A percentile compares a stretch with the other conserved stretches of the same genome.
These are phyloP conservation scores for Echinochloa phyllopogon DNA, from an alignment of 176 grass and related monocot genomes.

Conservation along the genomic window DNA sequence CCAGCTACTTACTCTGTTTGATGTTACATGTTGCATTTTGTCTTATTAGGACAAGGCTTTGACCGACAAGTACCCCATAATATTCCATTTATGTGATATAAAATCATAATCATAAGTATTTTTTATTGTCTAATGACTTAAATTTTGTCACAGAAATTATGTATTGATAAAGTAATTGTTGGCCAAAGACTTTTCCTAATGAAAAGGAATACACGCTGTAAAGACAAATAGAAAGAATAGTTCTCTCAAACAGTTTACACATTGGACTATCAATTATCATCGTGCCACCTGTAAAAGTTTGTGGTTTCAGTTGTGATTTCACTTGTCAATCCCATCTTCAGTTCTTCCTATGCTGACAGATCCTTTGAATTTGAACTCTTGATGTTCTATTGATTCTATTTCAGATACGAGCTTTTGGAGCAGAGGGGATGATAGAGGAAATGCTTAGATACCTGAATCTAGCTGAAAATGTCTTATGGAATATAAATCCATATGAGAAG, in stretches of 20 bases:
- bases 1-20: not conserved
- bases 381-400: conserved; percentile 36
- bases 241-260: conserved; percentile 1
- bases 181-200: not conserved
- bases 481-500: conserved; percentile 56
- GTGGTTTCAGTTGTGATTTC: conserved; percentile 16
- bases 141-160: not conserved
- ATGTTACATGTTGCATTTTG: not conserved
- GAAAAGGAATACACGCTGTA: not conserved
- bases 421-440: conserved; percentile 88
- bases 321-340: conserved; percentile 18
- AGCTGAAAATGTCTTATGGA: conserved; percentile 67
- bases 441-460: conserved; percentile 86
- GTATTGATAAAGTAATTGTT: not conserved
- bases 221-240: not conserved
- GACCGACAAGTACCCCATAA: not conserved
- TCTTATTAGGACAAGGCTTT: not conserved
- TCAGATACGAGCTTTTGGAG: conserved; percentile 84
- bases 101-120: not conserved
- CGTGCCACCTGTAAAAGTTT: conserved; percentile 11
- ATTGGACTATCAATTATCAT: conserved; percentile 33
- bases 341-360: conserved; percentile 6
- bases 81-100: not conserved
- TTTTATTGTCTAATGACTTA: not conserved
- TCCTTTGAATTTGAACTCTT: conserved; percentile 28